These are phyloP conservation scores for Botrytis porri DNA, from an alignment of 2,329 filamentous ascomycete species.

Conservation along the genomic window DNA sequence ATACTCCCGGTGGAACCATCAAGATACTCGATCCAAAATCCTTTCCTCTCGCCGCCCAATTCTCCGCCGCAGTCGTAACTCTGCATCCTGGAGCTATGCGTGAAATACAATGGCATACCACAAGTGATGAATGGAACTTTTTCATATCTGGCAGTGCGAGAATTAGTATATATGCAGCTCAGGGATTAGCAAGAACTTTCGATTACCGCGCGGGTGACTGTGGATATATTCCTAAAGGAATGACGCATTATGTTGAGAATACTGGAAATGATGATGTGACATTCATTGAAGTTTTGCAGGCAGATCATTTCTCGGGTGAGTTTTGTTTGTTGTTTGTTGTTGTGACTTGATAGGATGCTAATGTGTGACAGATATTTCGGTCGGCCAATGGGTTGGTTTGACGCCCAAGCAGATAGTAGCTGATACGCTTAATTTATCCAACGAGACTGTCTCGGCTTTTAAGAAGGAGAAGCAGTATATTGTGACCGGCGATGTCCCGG, in stretches of 20 bases:
- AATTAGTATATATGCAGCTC: conserved; percentile 70
- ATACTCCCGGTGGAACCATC: conserved; percentile 67
- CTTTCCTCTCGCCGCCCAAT: conserved; percentile 70
- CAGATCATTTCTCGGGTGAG: conserved; percentile 56
- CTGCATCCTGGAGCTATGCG: conserved; percentile 54
- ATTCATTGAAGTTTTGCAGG: conserved; percentile 72
- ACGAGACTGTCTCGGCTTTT: conserved; percentile 41
- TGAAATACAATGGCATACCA: conserved; percentile 71
- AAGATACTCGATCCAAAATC: conserved; percentile 74
- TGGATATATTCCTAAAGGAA: conserved; percentile 72
- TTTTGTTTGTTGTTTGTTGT: neutral
- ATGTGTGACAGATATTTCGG: conserved; percentile 39
- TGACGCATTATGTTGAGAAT: conserved; percentile 81
- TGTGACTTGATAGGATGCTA: conserved; percentile 20
- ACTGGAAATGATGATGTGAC: conserved; percentile 72
- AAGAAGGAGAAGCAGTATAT: conserved; percentile 48
- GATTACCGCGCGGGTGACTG: conserved; percentile 74
- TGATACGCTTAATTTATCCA: conserved; percentile 50
- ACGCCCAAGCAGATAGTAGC: conserved; percentile 57
- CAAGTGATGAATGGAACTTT: conserved; percentile 77
- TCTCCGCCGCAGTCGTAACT: conserved; percentile 68
- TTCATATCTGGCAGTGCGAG: conserved; percentile 71
- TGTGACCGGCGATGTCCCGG: conserved; percentile 36
- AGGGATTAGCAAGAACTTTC: conserved; percentile 69
- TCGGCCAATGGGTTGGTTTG: conserved; percentile 48